Conservation (phyloP, 2,329 filamentous ascomycete genomes). For the Cryphonectria japonica region DNA sequence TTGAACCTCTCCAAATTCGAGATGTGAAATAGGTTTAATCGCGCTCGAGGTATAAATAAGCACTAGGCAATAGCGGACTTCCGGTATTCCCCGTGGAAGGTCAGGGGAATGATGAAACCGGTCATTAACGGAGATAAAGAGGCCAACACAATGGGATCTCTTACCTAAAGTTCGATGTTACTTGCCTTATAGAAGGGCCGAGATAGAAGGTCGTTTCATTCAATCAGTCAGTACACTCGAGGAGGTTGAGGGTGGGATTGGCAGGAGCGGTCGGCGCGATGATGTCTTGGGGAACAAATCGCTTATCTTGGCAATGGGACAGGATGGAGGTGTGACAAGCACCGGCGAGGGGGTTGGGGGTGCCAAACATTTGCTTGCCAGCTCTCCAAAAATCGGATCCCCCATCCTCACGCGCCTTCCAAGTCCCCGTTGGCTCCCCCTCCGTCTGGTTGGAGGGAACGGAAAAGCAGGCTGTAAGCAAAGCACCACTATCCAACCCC, state of each 20-base stretch:
- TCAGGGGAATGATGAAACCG: background rate
- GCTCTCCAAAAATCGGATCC: background rate
- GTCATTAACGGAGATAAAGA: background rate
- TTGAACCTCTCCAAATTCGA: background rate
- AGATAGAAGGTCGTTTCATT: background rate
- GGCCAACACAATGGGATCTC: background rate
- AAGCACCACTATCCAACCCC: background rate
- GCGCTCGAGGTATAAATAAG: conserved; percentile 7
- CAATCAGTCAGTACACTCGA: background rate
- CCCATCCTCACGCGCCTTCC: background rate
- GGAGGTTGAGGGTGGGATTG: background rate
- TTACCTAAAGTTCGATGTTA: background rate
- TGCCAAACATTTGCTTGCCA: background rate
- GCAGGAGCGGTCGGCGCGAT: background rate
- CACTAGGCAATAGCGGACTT: background rate
- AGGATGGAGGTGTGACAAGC: background rate
- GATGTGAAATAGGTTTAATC: background rate
- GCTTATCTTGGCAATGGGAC: background rate
- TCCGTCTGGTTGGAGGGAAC: background rate
- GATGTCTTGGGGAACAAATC: background rate
- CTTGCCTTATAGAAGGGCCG: background rate
- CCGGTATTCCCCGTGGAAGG: conserved; percentile 1
- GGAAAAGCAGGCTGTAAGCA: background rate
- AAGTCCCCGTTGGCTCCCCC: background rate
- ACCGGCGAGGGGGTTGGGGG: background rate